phyloP scores from a whole-genome alignment of 805 yeast genomes.

The Lipomyces lipofer region DNA sequence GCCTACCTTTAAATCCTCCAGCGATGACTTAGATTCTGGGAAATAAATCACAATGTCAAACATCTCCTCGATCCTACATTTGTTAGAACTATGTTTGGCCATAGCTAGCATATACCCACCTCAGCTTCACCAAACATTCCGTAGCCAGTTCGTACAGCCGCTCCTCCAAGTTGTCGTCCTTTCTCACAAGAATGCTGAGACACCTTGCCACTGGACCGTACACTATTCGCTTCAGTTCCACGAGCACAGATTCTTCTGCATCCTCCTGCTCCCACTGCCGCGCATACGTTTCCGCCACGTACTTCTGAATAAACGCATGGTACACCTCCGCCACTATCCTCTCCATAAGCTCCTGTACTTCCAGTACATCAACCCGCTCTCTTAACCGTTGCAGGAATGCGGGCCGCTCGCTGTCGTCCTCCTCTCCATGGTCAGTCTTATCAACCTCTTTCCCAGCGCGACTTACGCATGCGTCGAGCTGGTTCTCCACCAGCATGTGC shows the following conservation, averaged over 20 bases:
- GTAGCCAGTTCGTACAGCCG: conserved; percentile 17
- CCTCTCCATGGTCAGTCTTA: background rate
- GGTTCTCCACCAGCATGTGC: conserved; percentile 14
- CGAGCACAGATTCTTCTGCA: conserved; percentile 13
- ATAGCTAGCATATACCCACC: conserved; percentile 2
- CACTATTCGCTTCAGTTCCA: conserved; percentile 6
- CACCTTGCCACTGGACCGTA: conserved; percentile 9
- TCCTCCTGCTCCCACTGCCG: conserved; percentile 17
- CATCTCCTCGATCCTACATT: conserved; percentile 49
- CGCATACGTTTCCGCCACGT: conserved; percentile 10
- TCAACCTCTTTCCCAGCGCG: conserved; percentile 9
- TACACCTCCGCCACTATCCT: conserved; percentile 22
- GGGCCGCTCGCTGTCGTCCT: conserved; percentile 7
- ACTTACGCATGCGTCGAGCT: conserved; percentile 4
- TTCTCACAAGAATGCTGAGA: conserved; percentile 9
- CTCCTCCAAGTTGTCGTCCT: conserved; percentile 1
- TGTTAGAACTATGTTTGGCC: background rate
- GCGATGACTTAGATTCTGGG: conserved; percentile 55
- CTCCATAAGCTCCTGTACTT: conserved; percentile 11
- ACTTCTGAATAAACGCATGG: conserved; percentile 16
- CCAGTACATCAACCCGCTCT: conserved; percentile 1
- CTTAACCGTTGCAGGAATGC: conserved; percentile 2
- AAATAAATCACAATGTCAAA: conserved; percentile 56
- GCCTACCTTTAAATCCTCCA: conserved; percentile 64
- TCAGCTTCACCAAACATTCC: conserved; percentile 17